Base-by-base conservation (phyloP, 768 basidiomycete species). In the Trametes elegans region DNA sequence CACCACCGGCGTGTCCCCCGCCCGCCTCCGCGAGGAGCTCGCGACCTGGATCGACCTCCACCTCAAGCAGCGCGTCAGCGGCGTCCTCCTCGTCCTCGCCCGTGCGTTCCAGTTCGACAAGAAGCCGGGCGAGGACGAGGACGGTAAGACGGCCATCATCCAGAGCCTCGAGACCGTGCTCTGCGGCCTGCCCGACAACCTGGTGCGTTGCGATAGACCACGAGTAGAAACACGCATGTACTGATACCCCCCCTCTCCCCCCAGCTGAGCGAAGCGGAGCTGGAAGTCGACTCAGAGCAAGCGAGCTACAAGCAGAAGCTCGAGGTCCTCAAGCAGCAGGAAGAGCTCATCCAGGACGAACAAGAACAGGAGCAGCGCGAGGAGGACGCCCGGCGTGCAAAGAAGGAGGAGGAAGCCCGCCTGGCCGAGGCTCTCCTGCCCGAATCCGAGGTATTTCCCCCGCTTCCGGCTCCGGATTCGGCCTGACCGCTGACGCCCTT, bases 341-440 rank as follows among this genome's bases (percentile, higher is more conserved):
- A 99, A 68, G 97, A 99, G 70, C 91, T 99, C 58, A 99, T 99
- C 68, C 95, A 99, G 68, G 97, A 99, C 70, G 97, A 99, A 73
- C 85, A 94, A 60, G 97, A 98, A 69, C 97, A 99, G 71, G 97
- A 99, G 59, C 87, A 95, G 71, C 89, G 94, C 73, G 92, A 93
- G 69, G 90, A 93, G 69, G 85, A 90, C 67, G 89, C 92, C n/a
- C 86, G 93, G 36, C 87, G 90, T 53, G 88, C 86, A 40, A 85
- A 85, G 68, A 84, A 85, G 63, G 92, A 81, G 56, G 75, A 80
- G 64, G 93, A 93, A 71, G 81, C 88, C 35, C 83, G 80, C 38
- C 79, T 87, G 58, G 95, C 90, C 32, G 82, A 90, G 63, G 85
- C 85, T 19, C 80, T 96, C 49, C 71, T 96, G 57, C 94, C 94